Base-by-base conservation (phyloP, 768 basidiomycete species). In the Naganishia kalamii region DNA sequence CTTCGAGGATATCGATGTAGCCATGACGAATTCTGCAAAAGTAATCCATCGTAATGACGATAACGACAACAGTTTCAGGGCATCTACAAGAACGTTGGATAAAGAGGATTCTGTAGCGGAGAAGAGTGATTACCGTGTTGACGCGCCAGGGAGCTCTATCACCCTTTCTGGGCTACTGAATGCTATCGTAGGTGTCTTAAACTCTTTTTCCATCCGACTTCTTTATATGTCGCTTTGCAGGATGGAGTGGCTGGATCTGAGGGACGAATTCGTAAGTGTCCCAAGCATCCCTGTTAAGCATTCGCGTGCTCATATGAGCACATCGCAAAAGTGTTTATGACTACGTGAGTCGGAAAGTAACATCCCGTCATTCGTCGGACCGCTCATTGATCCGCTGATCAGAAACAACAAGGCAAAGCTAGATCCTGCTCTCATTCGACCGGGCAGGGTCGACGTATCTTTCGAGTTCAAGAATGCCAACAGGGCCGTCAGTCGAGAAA, bases 351-450 rank as follows among this genome's bases (percentile, higher is more conserved):
- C n/a, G n/a, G n/a, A n/a, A n/a, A 44, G 1, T 32, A 33, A 2
- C n/a, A n/a, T n/a, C n/a, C n/a, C 13, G 4, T 12, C 2, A 29
- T 13, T 25, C 29, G 60, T n/a, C n/a, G 10, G 35, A 7, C 1
- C n/a, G 5, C 17, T 44, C 11, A 11, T n/a, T 10, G 19, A 5
- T 15, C 5, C 43, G 6, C 25, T 29, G 23, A 3, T 25, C 19
- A 64, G 63, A n/a, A 97, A 97, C 77, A 91, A 94, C 70, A 72
- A 89, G 50, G 86, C 88, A 67, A 83, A 82, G 69, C 84, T 97
- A 32, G 92, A 97, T 78, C 86, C 89, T 13, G 92, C 92, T 0
- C 84, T 97, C 50, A 89, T 96, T 72, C 86, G 93, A 49, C 92
- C 93, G 1, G 92, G 92, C 19, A 85, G 92, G 10, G 91, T 96